These are phyloP conservation scores for Penicillium thymicola DNA, from an alignment of 2,329 filamentous ascomycete genomes.

Conservation along the genomic window DNA sequence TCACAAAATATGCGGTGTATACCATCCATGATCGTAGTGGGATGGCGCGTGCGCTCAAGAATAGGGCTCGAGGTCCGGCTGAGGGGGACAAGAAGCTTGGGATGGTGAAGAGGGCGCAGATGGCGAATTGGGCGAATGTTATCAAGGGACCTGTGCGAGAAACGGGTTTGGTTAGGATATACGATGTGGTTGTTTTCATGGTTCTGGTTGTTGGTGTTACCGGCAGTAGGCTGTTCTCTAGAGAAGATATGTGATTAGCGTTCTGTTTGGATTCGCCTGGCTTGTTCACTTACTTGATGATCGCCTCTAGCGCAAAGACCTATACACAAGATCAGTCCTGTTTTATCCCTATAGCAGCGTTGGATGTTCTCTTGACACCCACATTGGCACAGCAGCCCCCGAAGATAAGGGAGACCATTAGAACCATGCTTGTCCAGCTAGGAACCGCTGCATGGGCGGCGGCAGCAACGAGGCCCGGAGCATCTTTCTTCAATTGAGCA, in stretches of 20 bases:
- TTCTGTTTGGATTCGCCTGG: background rate
- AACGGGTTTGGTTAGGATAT: background rate
- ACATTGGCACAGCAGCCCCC: constrained; percentile 95
- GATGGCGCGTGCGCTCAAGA: constrained; percentile 72
- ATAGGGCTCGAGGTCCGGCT: constrained; percentile 61
- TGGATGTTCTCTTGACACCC: constrained; percentile 34
- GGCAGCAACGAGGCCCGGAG: constrained; percentile 24
- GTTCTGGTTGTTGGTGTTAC: constrained; percentile 45
- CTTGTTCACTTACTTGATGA: constrained; percentile 70
- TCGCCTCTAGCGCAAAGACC: constrained; percentile 94
- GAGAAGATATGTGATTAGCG: constrained; percentile 9
- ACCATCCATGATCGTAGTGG: constrained; percentile 80
- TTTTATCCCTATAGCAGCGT: background rate
- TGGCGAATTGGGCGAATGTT: constrained; percentile 84
- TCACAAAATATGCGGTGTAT: constrained; percentile 87
- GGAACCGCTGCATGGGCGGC: constrained; percentile 45
- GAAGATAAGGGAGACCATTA: constrained; percentile 83
- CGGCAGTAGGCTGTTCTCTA: constrained; percentile 79
- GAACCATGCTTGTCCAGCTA: constrained; percentile 60
- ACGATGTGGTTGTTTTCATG: background rate
- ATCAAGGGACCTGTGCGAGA: constrained; percentile 65
- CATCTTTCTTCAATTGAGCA: constrained; percentile 8
- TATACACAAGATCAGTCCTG: constrained; percentile 39
- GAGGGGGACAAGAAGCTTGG: constrained; percentile 69
- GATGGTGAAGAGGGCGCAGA: constrained; percentile 75